Evolutionary conservation across 164 flowering plant species (phyloP).

Genomic region (Stephania cephalantha): DNA sequence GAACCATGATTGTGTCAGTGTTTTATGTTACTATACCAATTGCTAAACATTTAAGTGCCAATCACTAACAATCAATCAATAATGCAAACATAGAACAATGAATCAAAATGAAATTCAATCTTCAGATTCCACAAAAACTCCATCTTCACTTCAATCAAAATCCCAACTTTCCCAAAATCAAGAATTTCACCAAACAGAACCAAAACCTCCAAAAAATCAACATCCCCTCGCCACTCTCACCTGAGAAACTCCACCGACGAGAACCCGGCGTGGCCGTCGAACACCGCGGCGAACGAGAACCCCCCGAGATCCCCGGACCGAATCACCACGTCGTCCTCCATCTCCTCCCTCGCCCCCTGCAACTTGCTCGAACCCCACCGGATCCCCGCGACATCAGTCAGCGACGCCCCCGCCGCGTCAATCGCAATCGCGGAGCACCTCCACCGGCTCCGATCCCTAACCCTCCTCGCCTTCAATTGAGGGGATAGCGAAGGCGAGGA

Average conservation of each 20-base stretch:
- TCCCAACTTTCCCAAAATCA: too few species aligned
- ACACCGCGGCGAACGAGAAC: slow-evolving; percentile 86
- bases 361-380: slow-evolving; percentile 61
- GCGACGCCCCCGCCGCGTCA: slow-evolving; percentile 50
- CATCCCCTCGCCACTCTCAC: slow-evolving; percentile 8
- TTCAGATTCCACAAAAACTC: neutral
- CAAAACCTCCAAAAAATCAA: neutral
- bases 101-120: too few species aligned
- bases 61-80: too few species aligned
- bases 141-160: neutral
- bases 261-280: slow-evolving; percentile 92
- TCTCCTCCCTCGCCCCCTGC: slow-evolving; percentile 81
- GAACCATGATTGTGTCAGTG: too few species aligned
- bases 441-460: slow-evolving; percentile 15
- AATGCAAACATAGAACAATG: too few species aligned
- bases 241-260: slow-evolving; percentile 81
- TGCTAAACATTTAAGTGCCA: too few species aligned
- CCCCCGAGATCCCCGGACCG: slow-evolving; percentile 55
- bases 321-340: slow-evolving; percentile 81
- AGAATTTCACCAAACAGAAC: neutral
- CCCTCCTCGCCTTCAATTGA: slow-evolving; percentile 16
- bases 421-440: slow-evolving; percentile 76
- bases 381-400: slow-evolving; percentile 43
- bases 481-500: slow-evolving; percentile 10
- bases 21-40: too few species aligned